Conservation (phyloP, 1,139 yeast genomes). For the Yamadazyma diddensiae region DNA sequence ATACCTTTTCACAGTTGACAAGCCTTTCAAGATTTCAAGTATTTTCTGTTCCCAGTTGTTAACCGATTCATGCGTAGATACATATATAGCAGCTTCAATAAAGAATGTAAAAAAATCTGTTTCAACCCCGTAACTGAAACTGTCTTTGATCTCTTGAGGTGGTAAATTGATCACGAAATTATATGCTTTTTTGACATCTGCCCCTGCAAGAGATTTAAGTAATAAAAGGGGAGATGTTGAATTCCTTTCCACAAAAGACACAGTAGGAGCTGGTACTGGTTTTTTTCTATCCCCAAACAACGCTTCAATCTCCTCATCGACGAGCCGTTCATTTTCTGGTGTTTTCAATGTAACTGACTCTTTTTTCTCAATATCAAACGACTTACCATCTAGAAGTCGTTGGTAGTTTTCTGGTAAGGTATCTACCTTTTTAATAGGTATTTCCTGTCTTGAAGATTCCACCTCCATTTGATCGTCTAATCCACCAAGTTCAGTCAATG, state of each 20-base stretch:
- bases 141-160: constrained; percentile 22
- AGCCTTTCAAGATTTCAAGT: constrained; percentile 16
- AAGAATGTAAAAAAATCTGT: constrained; percentile 52
- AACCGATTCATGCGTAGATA: constrained; percentile 15
- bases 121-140: constrained; percentile 56
- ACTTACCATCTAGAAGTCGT: constrained; percentile 3
- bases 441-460: constrained; percentile 11
- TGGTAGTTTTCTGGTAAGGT: constrained; percentile 35
- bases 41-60: constrained; percentile 19
- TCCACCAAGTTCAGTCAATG: constrained; percentile 22
- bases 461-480: constrained; percentile 5
- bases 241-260: constrained; percentile 21
- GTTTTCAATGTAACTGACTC: neutral
- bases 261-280: neutral
- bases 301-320: constrained; percentile 11
- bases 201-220: constrained; percentile 24
- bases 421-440: constrained; percentile 46
- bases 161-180: constrained; percentile 36
- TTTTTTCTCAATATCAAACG: neutral
- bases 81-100: constrained; percentile 41
- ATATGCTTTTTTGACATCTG: constrained; percentile 34
- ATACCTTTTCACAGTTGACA: constrained; percentile 26
- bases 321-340: constrained; percentile 7
- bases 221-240: constrained; percentile 31
- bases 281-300: constrained; percentile 6